Conservation (phyloP, 768 basidiomycete species). For the Suillus brevipes region DNA sequence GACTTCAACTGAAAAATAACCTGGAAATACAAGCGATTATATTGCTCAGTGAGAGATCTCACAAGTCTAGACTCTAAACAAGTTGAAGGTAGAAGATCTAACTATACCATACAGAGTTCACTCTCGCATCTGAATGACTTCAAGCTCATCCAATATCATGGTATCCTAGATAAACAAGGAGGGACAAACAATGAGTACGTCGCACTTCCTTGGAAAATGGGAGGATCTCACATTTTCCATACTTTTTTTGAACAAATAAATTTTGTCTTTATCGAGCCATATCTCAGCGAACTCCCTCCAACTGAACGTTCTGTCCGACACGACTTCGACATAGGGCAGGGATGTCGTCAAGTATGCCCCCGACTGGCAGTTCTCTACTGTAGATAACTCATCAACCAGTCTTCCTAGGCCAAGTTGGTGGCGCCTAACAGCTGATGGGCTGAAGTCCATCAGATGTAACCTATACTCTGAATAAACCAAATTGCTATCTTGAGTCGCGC, state of each 20-base stretch:
- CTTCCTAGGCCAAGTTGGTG: neutral
- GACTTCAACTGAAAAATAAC: neutral
- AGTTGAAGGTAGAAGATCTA: neutral
- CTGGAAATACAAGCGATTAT: neutral
- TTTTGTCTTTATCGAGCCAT: neutral
- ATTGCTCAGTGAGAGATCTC: neutral
- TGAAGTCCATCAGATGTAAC: constrained; percentile 1
- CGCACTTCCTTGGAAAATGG: neutral
- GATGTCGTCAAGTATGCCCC: neutral
- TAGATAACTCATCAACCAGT: neutral
- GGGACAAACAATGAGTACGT: neutral
- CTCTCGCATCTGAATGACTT: neutral
- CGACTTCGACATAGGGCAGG: constrained; percentile 1
- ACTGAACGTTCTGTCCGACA: neutral
- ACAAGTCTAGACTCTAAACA: neutral
- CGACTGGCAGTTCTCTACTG: neutral
- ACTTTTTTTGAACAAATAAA: neutral
- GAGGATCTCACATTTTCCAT: neutral
- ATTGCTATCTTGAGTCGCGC: neutral
- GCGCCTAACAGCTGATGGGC: neutral
- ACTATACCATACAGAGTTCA: neutral
- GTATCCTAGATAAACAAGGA: neutral
- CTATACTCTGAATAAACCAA: neutral
- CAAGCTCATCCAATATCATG: neutral
- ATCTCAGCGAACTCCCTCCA: neutral